Evolutionary conservation across 2,329 filamentous ascomycete species (phyloP).

Genomic region (Cladorrhinum sp.): DNA sequence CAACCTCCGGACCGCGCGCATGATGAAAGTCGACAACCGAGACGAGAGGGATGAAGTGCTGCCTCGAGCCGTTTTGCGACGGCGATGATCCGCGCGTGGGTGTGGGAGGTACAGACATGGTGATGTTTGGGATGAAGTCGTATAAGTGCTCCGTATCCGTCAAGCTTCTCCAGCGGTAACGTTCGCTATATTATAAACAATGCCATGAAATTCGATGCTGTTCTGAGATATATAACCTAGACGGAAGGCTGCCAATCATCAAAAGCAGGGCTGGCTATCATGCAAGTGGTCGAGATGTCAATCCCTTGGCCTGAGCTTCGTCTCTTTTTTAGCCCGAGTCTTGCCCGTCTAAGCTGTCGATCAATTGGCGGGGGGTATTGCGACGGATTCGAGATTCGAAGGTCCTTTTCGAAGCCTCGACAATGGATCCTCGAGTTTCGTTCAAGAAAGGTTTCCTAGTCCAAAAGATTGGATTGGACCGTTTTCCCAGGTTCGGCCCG

Average conservation of each 20-base stretch:
- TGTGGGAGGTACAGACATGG: slow-evolving; percentile 13
- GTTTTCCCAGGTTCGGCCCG: background rate
- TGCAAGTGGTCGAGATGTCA: background rate
- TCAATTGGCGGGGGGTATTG: background rate
- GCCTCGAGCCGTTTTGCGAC: slow-evolving; percentile 1
- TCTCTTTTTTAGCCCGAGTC: background rate
- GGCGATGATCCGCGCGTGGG: slow-evolving; percentile 7
- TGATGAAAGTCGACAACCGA: slow-evolving; percentile 83
- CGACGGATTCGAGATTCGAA: background rate
- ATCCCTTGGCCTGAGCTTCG: background rate
- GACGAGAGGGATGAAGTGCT: slow-evolving; percentile 64
- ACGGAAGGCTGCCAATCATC: background rate
- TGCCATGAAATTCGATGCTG: slow-evolving; percentile 8
- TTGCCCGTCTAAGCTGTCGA: background rate
- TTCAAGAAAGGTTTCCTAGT: background rate
- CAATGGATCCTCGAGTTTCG: background rate
- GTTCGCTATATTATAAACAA: slow-evolving; percentile 9
- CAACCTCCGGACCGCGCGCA: slow-evolving; percentile 85
- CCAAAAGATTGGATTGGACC: background rate
- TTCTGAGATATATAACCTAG: background rate
- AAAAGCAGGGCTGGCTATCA: background rate
- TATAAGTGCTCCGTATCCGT: background rate
- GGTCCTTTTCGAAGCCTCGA: background rate
- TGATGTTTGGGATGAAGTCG: background rate
- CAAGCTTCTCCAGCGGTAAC: background rate